Base-by-base conservation (phyloP, 139 green algal species). In the Volvox reticuliferus region DNA sequence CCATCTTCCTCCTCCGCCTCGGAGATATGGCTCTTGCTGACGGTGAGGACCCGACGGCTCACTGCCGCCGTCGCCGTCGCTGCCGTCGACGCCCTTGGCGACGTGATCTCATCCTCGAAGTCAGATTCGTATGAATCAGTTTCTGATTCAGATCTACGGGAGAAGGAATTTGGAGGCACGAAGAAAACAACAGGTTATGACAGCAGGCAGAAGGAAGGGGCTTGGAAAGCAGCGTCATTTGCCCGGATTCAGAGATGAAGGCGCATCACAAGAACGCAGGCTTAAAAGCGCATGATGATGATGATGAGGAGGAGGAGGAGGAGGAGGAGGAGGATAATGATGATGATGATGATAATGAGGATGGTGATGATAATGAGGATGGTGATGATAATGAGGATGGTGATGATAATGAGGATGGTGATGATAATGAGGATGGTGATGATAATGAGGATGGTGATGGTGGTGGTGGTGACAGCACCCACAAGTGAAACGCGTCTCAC, bases 21-120 rank as follows among this genome's bases (percentile, higher is more conserved):
- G 1, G 50, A 61, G 19, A 68, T 67, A 24, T 67, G 36, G 78
- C 36, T 84, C 21, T 18, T 22, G 26, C 16, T 73, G 26, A 24
- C 50, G 26, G 12, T n/a, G 12, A 71, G 16, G 20, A 32, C 21
- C 61, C 18, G 81, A 16, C 30, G 81, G 14, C 61, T 32, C 13
- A 62, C 61, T 21, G 81, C 61, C 16, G 81, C 36, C 21, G 33
- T 63, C 37, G 82, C 65, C 12, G 9, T 35, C 1, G 36, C 36
- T 12, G 63, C 63, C 82, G 21, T 21, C 35, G 17, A 63, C n/a
- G 24, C 35, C 83, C 35, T 26, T n/a, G 61, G 26, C 50, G 79
- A 37, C 28, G 62, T 30, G 12, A 30, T n/a, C 30, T 90, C 86
- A 26, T 83, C 86, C 19, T 82, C 80, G 86, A 82, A 55, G 84